phyloP scores from a whole-genome alignment of 2,329 filamentous ascomycete genomes.

The Pseudogymnoascus sp. region DNA sequence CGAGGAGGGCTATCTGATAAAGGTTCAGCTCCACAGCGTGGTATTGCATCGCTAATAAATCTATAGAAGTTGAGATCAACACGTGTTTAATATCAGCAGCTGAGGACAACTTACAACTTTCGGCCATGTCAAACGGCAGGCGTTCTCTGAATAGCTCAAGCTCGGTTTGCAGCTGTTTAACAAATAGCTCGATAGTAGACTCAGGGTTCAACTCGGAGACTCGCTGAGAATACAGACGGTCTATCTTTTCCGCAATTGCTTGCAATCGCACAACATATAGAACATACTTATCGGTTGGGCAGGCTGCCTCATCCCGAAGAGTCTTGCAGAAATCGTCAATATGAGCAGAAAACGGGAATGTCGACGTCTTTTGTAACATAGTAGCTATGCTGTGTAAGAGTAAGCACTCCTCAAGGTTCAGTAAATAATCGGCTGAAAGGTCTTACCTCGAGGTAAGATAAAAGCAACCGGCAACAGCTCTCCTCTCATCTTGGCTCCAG shows the following conservation, averaged over 20 bases:
- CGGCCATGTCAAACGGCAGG: constrained; percentile 26
- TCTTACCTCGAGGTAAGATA: constrained; percentile 33
- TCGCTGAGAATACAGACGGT: constrained; percentile 25
- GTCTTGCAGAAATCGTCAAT: constrained; percentile 35
- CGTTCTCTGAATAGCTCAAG: constrained; percentile 30
- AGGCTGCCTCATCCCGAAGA: constrained; percentile 30
- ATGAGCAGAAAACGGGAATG: constrained; percentile 31
- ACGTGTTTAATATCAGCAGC: not conserved
- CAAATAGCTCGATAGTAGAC: constrained; percentile 24
- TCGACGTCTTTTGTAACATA: constrained; percentile 35
- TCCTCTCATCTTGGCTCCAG: constrained; percentile 37
- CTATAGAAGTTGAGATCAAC: constrained; percentile 20
- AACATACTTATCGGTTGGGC: constrained; percentile 33
- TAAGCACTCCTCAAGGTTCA: not conserved
- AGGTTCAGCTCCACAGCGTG: constrained; percentile 36
- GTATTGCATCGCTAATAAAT: constrained; percentile 35
- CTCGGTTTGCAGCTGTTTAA: constrained; percentile 28
- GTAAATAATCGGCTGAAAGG: not conserved
- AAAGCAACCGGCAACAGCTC: constrained; percentile 39
- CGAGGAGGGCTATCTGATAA: constrained; percentile 33
- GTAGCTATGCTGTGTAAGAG: constrained; percentile 29
- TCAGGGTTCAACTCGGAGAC: constrained; percentile 25
- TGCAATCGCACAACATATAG: constrained; percentile 35
- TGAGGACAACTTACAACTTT: constrained; percentile 27
- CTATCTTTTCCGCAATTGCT: constrained; percentile 34